A percentile compares a stretch with the other conserved stretches of the same genome.
phyloP scores from a whole-genome alignment of 2,329 filamentous ascomycete genomes.

The Cladorrhinum sp. region DNA sequence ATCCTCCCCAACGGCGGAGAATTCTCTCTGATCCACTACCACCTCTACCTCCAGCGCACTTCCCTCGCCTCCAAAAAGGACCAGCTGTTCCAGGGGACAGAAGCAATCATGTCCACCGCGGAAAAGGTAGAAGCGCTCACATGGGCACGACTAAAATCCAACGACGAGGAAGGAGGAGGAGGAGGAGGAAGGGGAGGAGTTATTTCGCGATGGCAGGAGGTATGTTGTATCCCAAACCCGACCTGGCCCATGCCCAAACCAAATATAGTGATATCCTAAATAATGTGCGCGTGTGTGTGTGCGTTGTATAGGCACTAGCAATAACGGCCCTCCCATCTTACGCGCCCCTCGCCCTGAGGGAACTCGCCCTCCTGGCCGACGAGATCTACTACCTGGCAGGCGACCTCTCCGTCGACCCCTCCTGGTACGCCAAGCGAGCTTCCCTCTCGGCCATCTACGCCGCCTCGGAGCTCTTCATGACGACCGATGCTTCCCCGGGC shows the following conservation, averaged over 20 bases:
- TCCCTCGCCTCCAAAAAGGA: conserved; percentile 47
- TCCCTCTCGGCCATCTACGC: conserved; percentile 60
- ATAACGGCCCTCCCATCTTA: conserved; percentile 84
- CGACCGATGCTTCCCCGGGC: conserved; percentile 72
- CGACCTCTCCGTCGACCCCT: conserved; percentile 75
- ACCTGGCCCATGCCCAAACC: not conserved
- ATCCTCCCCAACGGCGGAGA: conserved; percentile 69
- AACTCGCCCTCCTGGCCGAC: conserved; percentile 79
- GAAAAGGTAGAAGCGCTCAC: conserved; percentile 67
- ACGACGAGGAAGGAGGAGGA: too few species aligned
- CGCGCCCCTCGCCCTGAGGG: conserved; percentile 69
- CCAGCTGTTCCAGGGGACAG: conserved; percentile 38
- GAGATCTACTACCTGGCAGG: conserved; percentile 89
- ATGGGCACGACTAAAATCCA: conserved; percentile 74
- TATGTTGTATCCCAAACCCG: conserved; percentile 43
- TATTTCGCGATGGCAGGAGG: conserved; percentile 81
- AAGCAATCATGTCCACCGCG: conserved; percentile 40
- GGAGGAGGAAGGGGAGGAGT: too few species aligned
- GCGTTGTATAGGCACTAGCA: conserved; percentile 65
- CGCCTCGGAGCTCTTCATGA: conserved; percentile 88
- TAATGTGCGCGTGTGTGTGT: not conserved
- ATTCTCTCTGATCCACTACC: conserved; percentile 78
- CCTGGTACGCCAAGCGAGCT: conserved; percentile 74
- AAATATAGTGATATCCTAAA: conserved; percentile 8
- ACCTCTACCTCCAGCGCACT: conserved; percentile 66